Evolutionary conservation across 2,329 filamentous ascomycete genomes (phyloP).

Genomic region (Calonectria crousiana): DNA sequence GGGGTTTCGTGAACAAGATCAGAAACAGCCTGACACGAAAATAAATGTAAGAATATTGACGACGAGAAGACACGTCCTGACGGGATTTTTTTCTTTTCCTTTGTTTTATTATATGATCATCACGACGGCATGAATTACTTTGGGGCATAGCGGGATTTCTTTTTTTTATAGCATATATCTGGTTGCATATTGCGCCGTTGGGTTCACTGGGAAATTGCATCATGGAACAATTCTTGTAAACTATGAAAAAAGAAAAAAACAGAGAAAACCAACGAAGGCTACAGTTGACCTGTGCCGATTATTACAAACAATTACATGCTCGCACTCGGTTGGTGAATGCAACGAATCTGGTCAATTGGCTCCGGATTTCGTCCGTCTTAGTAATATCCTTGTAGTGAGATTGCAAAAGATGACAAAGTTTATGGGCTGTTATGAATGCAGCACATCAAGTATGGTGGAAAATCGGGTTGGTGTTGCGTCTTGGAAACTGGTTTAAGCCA

Average conservation of each 20-base stretch:
- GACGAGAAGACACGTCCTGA: background rate
- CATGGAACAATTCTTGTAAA: background rate
- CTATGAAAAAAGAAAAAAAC: background rate
- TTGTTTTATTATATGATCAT: background rate
- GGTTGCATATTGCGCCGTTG: background rate
- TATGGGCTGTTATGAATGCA: no score
- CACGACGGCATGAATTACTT: background rate
- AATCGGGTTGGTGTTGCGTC: no score
- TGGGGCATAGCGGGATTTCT: background rate
- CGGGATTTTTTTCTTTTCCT: background rate
- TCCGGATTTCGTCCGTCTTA: no score
- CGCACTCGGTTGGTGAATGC: background rate
- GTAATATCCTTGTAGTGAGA: no score
- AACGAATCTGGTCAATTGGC: background rate
- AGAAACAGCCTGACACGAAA: background rate
- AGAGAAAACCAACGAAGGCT: background rate
- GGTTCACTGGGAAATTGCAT: background rate
- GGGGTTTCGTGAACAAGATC: background rate
- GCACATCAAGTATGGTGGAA: no score
- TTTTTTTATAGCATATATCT: background rate
- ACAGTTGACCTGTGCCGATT: background rate
- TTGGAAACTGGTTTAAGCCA: no score
- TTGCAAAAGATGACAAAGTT: no score
- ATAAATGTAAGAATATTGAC: background rate
- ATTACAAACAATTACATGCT: background rate